These are phyloP conservation scores for Skeletonema potamos DNA, from an alignment of 108 stramenopile genomes.

Conservation along the genomic window DNA sequence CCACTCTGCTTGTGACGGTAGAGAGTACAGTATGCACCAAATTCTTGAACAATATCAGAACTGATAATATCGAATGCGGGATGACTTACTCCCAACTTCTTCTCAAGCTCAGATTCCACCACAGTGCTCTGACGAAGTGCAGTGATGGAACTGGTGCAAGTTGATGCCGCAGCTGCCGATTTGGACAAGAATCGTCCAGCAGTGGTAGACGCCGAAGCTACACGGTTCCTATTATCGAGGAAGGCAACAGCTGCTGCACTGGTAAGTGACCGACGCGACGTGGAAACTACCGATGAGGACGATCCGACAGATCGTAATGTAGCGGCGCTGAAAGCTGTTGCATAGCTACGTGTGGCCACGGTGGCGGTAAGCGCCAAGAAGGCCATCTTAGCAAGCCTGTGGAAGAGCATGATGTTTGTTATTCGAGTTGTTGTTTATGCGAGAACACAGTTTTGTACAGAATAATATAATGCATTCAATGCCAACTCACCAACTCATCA, in stretches of 20 bases:
- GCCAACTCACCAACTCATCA: background rate
- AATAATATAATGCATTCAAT: background rate
- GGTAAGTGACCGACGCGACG: slow-evolving; percentile 5
- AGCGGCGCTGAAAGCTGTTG: background rate
- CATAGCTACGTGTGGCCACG: background rate
- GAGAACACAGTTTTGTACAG: background rate
- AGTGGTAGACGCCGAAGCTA: background rate
- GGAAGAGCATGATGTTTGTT: background rate
- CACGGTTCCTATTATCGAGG: background rate
- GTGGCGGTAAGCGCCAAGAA: slow-evolving; percentile 3
- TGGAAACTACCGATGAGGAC: background rate
- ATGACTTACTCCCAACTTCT: slow-evolving; percentile 53
- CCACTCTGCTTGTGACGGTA: slow-evolving; percentile 93
- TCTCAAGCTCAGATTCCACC: slow-evolving; percentile 17
- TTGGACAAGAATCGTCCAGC: background rate
- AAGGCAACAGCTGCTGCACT: slow-evolving; percentile 15
- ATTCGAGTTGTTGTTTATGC: background rate
- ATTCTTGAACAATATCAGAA: slow-evolving; percentile 78
- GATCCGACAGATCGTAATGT: slow-evolving; percentile 1
- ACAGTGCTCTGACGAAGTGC: slow-evolving; percentile 3
- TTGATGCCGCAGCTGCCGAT: background rate
- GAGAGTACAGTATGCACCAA: slow-evolving; percentile 81
- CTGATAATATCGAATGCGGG: slow-evolving; percentile 76
- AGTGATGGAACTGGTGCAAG: slow-evolving; percentile 1
- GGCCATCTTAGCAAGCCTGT: slow-evolving; percentile 1